Conservation (phyloP, 805 yeast genomes). For the Ogataea allantospora region DNA sequence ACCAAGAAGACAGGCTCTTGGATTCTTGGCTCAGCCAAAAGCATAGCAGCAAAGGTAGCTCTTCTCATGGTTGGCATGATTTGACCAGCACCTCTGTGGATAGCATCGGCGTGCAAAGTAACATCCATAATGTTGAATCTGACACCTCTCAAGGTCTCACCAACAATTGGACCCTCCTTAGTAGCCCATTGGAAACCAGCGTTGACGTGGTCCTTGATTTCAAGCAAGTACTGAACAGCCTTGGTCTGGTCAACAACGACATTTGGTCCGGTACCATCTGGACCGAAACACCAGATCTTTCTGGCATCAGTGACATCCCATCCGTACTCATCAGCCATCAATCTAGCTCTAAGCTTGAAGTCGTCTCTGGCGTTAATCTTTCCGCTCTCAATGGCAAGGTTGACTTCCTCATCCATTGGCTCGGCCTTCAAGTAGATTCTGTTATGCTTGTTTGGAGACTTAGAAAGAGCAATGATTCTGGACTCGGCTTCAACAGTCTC, state of each 20-base stretch:
- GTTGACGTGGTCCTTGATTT: conserved; percentile 99
- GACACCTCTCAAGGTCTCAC: conserved; percentile 94
- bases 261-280: conserved; percentile 99
- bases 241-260: conserved; percentile 98
- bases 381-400: conserved; percentile 91
- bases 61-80: conserved; percentile 99
- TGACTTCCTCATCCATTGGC: conserved; percentile 92
- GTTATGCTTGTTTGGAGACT: conserved; percentile 99
- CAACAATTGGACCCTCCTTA: conserved; percentile 98
- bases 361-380: conserved; percentile 93
- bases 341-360: conserved; percentile 98
- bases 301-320: conserved; percentile 99
- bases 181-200: conserved; percentile 99
- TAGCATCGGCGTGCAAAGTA: conserved; percentile 99
- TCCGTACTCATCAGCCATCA: conserved; percentile 97
- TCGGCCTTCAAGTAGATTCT: conserved; percentile 97
- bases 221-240: conserved; percentile 98
- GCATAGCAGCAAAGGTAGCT: conserved; percentile 97
- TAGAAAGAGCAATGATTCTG: conserved; percentile 92
- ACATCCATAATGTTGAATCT: conserved; percentile 99
- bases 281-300: conserved; percentile 99
- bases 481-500: conserved; percentile 96
- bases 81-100: conserved; percentile 99
- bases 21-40: conserved; percentile 97
- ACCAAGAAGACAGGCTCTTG: conserved; percentile 99